These are phyloP conservation scores for Exophiala sp. DNA, from an alignment of 2,329 filamentous ascomycete genomes.

Conservation along the genomic window DNA sequence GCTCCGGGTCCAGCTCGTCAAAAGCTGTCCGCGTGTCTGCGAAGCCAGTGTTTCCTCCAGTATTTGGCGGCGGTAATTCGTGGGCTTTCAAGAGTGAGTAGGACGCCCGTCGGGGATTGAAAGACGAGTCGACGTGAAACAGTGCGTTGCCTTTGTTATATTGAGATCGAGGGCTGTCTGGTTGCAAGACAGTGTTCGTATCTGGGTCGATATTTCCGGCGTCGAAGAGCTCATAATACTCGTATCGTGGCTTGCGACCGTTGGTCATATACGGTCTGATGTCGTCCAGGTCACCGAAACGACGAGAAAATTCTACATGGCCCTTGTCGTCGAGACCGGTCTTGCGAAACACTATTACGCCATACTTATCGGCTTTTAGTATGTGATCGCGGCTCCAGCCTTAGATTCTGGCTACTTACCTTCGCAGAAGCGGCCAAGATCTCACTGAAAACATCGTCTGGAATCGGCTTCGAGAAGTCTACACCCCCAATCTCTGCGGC, in stretches of 20 bases:
- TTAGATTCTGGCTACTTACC: slow-evolving; percentile 22
- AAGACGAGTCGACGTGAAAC: slow-evolving; percentile 56
- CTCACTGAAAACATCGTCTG: slow-evolving; percentile 35
- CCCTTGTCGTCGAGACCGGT: slow-evolving; percentile 16
- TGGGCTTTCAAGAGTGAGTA: slow-evolving; percentile 53
- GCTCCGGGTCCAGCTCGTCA: slow-evolving; percentile 41
- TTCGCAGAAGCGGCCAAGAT: slow-evolving; percentile 35
- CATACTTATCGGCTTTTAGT: slow-evolving; percentile 10
- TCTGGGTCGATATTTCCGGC: slow-evolving; percentile 54
- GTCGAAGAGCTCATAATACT: slow-evolving; percentile 54
- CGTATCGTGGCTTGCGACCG: slow-evolving; percentile 47
- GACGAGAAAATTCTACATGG: slow-evolving; percentile 23
- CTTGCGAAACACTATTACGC: slow-evolving; percentile 23
- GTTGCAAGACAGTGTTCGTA: slow-evolving; percentile 39
- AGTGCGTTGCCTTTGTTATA: slow-evolving; percentile 45
- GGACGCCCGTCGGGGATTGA: slow-evolving; percentile 53
- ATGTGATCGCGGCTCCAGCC: background rate
- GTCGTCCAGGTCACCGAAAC: slow-evolving; percentile 34
- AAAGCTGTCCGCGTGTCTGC: slow-evolving; percentile 53
- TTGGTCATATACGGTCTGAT: slow-evolving; percentile 47
- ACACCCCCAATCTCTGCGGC: slow-evolving; percentile 38
- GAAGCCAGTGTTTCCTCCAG: slow-evolving; percentile 53
- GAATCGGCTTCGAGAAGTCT: slow-evolving; percentile 35
- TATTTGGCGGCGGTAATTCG: slow-evolving; percentile 46
- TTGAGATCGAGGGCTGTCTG: slow-evolving; percentile 30